Conservation (phyloP, 202 grass and related monocot genomes). For the Schoenoplectus triqueter region DNA sequence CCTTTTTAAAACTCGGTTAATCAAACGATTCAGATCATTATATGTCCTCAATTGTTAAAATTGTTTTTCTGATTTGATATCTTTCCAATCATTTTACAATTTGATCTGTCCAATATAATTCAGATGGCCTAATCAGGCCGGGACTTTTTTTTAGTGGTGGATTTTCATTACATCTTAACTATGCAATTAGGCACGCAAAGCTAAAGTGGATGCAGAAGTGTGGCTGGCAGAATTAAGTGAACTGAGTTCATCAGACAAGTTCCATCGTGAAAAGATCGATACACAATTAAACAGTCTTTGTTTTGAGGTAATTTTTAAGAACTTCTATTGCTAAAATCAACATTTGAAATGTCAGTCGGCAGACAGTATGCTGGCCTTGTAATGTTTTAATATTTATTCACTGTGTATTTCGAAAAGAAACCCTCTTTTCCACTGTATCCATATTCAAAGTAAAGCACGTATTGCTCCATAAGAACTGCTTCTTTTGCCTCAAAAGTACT, state of each 20-base stretch:
- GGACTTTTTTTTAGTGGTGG: background rate
- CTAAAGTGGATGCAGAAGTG: constrained; percentile 41
- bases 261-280: constrained; percentile 36
- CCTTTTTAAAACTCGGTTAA: background rate
- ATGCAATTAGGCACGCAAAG: constrained; percentile 36
- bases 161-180: constrained; percentile 10
- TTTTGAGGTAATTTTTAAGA: constrained; percentile 36
- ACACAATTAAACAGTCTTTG: constrained; percentile 29
- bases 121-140: background rate
- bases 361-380: background rate
- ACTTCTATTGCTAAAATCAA: background rate
- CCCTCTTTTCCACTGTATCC: background rate
- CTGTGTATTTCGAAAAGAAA: constrained; percentile 10
- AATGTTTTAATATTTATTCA: background rate
- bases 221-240: constrained; percentile 40
- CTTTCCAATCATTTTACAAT: constrained; percentile 1
- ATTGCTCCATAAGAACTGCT: constrained; percentile 14
- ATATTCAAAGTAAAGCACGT: background rate
- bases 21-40: background rate
- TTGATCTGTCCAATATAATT: background rate
- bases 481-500: background rate
- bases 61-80: background rate
- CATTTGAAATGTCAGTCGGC: background rate
- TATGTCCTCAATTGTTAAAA: background rate
- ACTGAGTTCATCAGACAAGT: constrained; percentile 41